Evolutionary conservation across 257 asterid species (phyloP).

Genomic region (Misopates orontium): DNA sequence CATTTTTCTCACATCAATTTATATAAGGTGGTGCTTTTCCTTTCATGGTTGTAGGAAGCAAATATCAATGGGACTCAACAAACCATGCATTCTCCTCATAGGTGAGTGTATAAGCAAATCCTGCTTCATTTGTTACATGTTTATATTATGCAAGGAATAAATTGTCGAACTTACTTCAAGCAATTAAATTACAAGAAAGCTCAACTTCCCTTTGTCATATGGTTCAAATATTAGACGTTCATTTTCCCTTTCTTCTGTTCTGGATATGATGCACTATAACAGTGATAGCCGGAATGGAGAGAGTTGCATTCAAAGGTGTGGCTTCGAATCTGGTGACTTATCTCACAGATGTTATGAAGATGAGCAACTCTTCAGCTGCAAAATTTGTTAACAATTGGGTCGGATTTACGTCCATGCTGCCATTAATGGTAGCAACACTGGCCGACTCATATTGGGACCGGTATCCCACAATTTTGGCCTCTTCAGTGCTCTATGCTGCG

Average conservation of each 20-base stretch:
- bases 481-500: constrained; percentile 59
- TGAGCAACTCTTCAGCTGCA: constrained; percentile 92
- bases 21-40: too few relatives aligned
- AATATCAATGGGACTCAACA: constrained; percentile 54
- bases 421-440: constrained; percentile 66
- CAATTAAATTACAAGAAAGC: too few relatives aligned
- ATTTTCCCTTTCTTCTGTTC: too few relatives aligned
- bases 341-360: constrained; percentile 65
- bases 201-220: too few relatives aligned
- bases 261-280: too few relatives aligned
- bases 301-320: constrained; percentile 95
- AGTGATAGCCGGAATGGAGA: constrained; percentile 87
- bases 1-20: too few relatives aligned
- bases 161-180: too few relatives aligned
- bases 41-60: too few relatives aligned
- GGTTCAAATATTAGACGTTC: too few relatives aligned
- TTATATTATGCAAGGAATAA: too few relatives aligned
- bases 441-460: constrained; percentile 81
- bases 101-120: constrained; percentile 41
- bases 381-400: constrained; percentile 80
- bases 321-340: constrained; percentile 86
- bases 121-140: too few relatives aligned
- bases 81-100: constrained; percentile 71
- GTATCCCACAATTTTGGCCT: constrained; percentile 56
- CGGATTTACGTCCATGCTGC: constrained; percentile 81